These are phyloP conservation scores for Alternaria sp. DNA, from an alignment of 2,329 filamentous ascomycete genomes.

Conservation along the genomic window DNA sequence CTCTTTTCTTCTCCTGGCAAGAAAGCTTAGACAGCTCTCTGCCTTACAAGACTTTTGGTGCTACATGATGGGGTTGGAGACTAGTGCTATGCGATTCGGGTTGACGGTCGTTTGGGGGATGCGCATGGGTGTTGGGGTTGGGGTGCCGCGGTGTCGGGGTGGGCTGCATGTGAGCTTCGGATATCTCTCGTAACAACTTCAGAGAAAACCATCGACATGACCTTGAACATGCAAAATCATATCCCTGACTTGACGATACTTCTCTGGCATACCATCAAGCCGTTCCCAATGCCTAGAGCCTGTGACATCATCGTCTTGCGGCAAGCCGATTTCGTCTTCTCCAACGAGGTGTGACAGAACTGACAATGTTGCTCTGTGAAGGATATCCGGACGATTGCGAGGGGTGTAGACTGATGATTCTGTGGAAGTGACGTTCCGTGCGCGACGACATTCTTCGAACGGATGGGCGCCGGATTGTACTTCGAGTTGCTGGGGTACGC, in stretches of 20 bases:
- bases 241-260: not conserved
- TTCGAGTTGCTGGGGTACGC: slow-evolving; percentile 8
- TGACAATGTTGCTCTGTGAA: slow-evolving; percentile 3
- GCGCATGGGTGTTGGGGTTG: slow-evolving; percentile 19
- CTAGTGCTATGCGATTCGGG: slow-evolving; percentile 35
- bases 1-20: slow-evolving; percentile 41
- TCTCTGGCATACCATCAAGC: not conserved
- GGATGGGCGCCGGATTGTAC: slow-evolving; percentile 3
- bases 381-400: not conserved
- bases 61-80: slow-evolving; percentile 46
- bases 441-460: slow-evolving; percentile 6
- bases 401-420: not conserved
- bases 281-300: not conserved
- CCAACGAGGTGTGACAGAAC: not conserved
- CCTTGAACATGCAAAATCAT: slow-evolving; percentile 10
- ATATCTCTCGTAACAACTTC: slow-evolving; percentile 4
- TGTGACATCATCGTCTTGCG: not conserved
- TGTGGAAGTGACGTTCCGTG: not conserved
- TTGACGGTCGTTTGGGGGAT: slow-evolving; percentile 17
- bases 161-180: not conserved
- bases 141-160: slow-evolving; percentile 23
- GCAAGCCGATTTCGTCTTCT: not conserved
- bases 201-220: not conserved
- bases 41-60: slow-evolving; percentile 46
- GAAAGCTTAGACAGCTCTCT: slow-evolving; percentile 19